Percentiles rank a stretch among this genome's conserved stretches.
phyloP scores from a whole-genome alignment of 768 basidiomycete species.

The Suillus brevipes region DNA sequence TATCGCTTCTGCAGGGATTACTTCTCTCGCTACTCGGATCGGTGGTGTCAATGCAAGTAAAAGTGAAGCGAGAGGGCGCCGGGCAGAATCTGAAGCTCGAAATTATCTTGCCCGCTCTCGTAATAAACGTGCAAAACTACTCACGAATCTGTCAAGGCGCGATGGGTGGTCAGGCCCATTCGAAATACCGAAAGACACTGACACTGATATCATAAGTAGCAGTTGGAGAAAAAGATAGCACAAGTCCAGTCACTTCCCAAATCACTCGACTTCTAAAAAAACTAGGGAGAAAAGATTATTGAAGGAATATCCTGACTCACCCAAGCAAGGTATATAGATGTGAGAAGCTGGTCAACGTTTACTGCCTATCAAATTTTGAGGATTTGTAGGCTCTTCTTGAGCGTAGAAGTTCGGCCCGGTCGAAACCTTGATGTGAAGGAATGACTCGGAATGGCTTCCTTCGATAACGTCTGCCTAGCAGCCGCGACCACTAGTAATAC shows the following conservation, averaged over 20 bases:
- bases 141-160: background rate
- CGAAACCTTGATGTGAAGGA: background rate
- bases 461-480: background rate
- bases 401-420: background rate
- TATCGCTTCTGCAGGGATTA: background rate
- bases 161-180: background rate
- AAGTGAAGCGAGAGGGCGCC: background rate
- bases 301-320: background rate
- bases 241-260: background rate
- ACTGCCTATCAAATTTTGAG: background rate
- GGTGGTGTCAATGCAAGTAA: background rate
- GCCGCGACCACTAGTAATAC: background rate
- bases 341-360: background rate
- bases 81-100: background rate
- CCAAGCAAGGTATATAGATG: background rate
- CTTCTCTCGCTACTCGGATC: background rate
- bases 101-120: background rate
- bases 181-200: background rate
- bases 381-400: background rate
- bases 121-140: background rate
- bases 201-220: background rate
- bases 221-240: background rate
- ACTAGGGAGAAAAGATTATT: background rate
- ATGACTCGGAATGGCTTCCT: background rate
- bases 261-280: background rate